Percentiles rank a stretch among this genome's conserved stretches.
Conservation (phyloP, 139 green algal species). For the Micromonas pusilla region DNA sequence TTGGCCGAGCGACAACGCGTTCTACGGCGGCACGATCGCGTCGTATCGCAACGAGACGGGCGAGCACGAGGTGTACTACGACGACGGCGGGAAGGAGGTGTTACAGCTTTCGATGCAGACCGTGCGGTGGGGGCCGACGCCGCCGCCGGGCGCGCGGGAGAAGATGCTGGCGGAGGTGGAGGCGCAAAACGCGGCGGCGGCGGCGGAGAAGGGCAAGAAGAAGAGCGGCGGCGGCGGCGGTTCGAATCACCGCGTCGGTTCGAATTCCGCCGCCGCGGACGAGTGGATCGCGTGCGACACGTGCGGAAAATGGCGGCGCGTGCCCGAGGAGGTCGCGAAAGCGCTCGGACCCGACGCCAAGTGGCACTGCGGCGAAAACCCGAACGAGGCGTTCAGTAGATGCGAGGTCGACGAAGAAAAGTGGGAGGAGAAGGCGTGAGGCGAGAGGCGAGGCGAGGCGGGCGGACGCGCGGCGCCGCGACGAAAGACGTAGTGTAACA, state of each 20-base stretch:
- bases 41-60: not conserved
- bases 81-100: slow-evolving; percentile 19
- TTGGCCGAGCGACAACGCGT: slow-evolving; percentile 3
- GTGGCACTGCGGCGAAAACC: not conserved
- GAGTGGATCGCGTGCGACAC: slow-evolving; percentile 11
- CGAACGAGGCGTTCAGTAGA: not conserved
- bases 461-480: too few species aligned
- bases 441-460: too few species aligned
- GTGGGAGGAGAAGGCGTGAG: not conserved
- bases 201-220: not conserved
- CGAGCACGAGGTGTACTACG: slow-evolving; percentile 24
- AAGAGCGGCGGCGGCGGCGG: not conserved
- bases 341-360: slow-evolving; percentile 2
- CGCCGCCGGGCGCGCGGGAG: not conserved
- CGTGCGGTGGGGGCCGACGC: slow-evolving; percentile 1
- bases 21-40: slow-evolving; percentile 6
- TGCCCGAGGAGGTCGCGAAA: not conserved
- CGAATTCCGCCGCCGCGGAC: not conserved
- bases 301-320: not conserved
- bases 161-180: not conserved
- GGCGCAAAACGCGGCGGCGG: not conserved
- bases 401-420: not conserved
- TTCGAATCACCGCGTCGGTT: not conserved
- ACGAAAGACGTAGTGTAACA: too few species aligned
- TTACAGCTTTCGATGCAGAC: slow-evolving; percentile 24